Conservation (phyloP, 2,329 filamentous ascomycete species). For the Trichoderma simmonsii region DNA sequence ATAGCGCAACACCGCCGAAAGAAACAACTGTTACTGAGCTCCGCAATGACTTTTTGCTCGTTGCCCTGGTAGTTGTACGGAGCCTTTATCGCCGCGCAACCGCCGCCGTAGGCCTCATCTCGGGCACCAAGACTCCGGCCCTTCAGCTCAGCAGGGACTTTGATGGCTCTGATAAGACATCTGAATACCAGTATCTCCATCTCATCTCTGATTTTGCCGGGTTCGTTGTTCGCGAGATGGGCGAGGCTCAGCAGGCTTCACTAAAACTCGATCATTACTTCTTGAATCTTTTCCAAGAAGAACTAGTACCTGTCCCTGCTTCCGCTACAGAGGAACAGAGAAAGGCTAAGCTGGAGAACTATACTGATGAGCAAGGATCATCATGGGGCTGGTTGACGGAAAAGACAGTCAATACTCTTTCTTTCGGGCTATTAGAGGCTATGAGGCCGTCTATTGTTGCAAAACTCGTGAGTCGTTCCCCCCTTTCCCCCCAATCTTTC, state of each 20-base stretch:
- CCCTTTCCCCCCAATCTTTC: not conserved
- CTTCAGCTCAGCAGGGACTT: constrained; percentile 36
- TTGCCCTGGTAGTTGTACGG: constrained; percentile 37
- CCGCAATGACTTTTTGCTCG: constrained; percentile 39
- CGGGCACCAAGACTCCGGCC: constrained; percentile 21
- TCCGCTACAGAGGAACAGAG: constrained; percentile 13
- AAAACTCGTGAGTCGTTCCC: constrained; percentile 32
- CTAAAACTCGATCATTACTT: constrained; percentile 34
- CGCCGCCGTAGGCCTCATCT: constrained; percentile 25
- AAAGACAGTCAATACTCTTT: constrained; percentile 34
- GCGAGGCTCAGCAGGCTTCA: constrained; percentile 35
- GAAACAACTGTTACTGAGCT: constrained; percentile 28
- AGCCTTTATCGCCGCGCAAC: constrained; percentile 43
- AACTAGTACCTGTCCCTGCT: constrained; percentile 25
- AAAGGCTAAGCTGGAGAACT: not conserved
- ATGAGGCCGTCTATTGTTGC: constrained; percentile 35
- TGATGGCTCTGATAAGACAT: constrained; percentile 24
- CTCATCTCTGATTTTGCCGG: constrained; percentile 36
- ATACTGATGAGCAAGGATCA: not conserved
- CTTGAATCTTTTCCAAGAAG: constrained; percentile 38
- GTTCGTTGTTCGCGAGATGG: constrained; percentile 37
- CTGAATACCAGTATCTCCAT: constrained; percentile 37
- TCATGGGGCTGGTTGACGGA: constrained; percentile 35
- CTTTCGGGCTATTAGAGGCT: constrained; percentile 38
- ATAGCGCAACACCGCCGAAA: not conserved